Evolutionary conservation across 139 green algal genomes (phyloP).

Genomic region (Asterochloris erici): DNA sequence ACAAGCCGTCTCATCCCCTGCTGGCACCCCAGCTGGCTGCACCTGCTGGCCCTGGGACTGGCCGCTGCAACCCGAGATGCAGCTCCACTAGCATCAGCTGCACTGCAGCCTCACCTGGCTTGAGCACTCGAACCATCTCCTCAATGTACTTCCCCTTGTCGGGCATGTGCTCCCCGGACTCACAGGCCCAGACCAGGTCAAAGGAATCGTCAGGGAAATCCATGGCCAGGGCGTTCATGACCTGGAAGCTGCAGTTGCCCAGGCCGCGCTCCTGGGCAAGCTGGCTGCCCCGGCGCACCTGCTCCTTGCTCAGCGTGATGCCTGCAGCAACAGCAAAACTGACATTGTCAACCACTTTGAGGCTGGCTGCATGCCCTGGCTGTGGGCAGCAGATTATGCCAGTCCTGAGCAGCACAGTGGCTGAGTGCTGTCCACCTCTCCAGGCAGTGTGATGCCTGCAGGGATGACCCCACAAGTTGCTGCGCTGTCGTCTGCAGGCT

Average conservation of each 20-base stretch:
- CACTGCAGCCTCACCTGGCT: conserved; percentile 42
- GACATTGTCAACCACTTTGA: too few species aligned
- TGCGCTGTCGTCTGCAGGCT: conserved; percentile 31
- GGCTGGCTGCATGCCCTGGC: too few species aligned
- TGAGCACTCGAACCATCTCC: conserved; percentile 90
- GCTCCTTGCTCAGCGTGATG: conserved; percentile 88
- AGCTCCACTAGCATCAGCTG: too few species aligned
- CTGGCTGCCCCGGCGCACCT: conserved; percentile 78
- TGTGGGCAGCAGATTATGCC: too few species aligned
- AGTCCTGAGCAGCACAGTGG: background rate
- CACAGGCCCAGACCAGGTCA: conserved; percentile 97
- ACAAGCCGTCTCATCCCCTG: too few species aligned
- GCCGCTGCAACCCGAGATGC: too few species aligned
- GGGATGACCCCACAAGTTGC: conserved; percentile 64
- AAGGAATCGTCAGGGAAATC: conserved; percentile 82
- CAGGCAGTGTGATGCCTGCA: too few species aligned
- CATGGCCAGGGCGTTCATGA: conserved; percentile 96
- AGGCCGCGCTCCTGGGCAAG: conserved; percentile 76
- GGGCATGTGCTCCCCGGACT: conserved; percentile 98
- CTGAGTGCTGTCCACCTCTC: too few species aligned
- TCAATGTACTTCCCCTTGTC: conserved; percentile 95
- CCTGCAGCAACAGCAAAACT: conserved; percentile 34
- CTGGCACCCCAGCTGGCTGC: too few species aligned
- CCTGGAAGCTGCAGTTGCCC: conserved; percentile 73
- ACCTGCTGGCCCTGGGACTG: too few species aligned